Conservation (phyloP, 2,329 filamentous ascomycete genomes). For the Pezicula radicicola region DNA sequence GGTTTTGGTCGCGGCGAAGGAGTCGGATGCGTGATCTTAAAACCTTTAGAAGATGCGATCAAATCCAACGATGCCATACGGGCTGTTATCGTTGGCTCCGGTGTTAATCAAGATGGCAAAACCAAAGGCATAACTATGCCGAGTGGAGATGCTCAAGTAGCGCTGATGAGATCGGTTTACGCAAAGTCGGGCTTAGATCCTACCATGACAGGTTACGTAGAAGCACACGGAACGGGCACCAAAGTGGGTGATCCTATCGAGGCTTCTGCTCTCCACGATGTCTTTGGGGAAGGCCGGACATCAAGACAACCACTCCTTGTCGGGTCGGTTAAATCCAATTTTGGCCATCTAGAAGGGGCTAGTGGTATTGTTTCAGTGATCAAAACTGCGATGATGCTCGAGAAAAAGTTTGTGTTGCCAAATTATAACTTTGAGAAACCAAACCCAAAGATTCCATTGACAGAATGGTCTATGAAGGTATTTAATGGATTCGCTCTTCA, state of each 20-base stretch:
- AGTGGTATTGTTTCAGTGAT: constrained; percentile 37
- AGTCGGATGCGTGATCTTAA: constrained; percentile 53
- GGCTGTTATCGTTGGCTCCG: constrained; percentile 48
- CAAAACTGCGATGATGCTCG: constrained; percentile 38
- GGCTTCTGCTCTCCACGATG: not conserved
- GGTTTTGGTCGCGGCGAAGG: constrained; percentile 65
- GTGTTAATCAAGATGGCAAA: constrained; percentile 56
- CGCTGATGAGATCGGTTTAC: constrained; percentile 3
- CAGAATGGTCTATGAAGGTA: constrained; percentile 34
- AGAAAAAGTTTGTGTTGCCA: constrained; percentile 40
- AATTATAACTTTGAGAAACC: constrained; percentile 36
- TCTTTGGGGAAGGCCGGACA: not conserved
- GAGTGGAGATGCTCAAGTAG: constrained; percentile 37
- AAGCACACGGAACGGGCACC: constrained; percentile 11
- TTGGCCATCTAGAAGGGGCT: constrained; percentile 34
- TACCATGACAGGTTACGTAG: constrained; percentile 1
- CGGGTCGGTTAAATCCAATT: constrained; percentile 21
- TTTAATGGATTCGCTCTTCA: not conserved
- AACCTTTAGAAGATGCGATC: constrained; percentile 54
- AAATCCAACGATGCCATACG: constrained; percentile 54
- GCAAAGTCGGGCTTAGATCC: constrained; percentile 1
- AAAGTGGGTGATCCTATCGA: constrained; percentile 10
- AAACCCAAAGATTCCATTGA: constrained; percentile 32
- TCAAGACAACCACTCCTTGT: constrained; percentile 12
- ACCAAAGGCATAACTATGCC: constrained; percentile 55